Percentiles rank a stretch among this genome's conserved stretches.
Evolutionary conservation across 371 early-diverging fungal species (phyloP).

Genomic region (Dinochytrium kinnereticum): DNA sequence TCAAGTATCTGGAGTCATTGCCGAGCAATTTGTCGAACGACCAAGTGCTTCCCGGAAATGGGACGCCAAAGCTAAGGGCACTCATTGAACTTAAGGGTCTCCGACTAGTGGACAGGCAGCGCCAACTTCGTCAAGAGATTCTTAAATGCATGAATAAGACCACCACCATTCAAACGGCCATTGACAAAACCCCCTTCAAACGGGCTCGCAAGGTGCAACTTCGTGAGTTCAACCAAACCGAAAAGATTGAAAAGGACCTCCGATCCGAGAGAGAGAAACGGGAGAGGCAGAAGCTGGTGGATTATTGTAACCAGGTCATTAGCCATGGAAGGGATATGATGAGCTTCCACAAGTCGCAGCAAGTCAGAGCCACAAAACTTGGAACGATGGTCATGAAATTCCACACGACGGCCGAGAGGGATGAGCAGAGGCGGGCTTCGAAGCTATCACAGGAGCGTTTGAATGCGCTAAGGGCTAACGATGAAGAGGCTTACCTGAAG

Average conservation of each 20-base stretch:
- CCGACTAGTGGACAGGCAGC: conserved; percentile 76
- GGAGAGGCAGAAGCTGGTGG: conserved; percentile 80
- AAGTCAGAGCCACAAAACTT: conserved; percentile 53
- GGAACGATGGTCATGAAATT: conserved; percentile 77
- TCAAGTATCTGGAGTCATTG: conserved; percentile 31
- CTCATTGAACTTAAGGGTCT: conserved; percentile 83
- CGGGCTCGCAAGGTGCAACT: conserved; percentile 88
- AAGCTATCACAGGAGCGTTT: conserved; percentile 90
- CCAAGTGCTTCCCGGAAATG: conserved; percentile 50
- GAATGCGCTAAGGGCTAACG: conserved; percentile 88
- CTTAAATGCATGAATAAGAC: conserved; percentile 52
- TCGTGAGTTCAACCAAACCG: conserved; percentile 89
- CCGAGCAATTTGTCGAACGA: conserved; percentile 64
- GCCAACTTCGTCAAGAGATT: conserved; percentile 80
- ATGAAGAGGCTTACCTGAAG: conserved; percentile 94
- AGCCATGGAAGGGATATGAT: conserved; percentile 75
- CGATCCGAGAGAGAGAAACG: conserved; percentile 84
- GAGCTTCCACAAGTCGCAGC: not conserved
- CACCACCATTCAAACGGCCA: conserved; percentile 78
- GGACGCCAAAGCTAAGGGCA: conserved; percentile 1
- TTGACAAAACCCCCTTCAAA: conserved; percentile 66
- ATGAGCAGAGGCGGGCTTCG: conserved; percentile 85
- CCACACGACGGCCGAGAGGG: conserved; percentile 84
- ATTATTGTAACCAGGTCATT: conserved; percentile 74
- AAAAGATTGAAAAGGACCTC: conserved; percentile 88